These are phyloP conservation scores for Apiotrichum montevideense DNA, from an alignment of 1,284 basidiomycete genomes.

Conservation along the genomic window DNA sequence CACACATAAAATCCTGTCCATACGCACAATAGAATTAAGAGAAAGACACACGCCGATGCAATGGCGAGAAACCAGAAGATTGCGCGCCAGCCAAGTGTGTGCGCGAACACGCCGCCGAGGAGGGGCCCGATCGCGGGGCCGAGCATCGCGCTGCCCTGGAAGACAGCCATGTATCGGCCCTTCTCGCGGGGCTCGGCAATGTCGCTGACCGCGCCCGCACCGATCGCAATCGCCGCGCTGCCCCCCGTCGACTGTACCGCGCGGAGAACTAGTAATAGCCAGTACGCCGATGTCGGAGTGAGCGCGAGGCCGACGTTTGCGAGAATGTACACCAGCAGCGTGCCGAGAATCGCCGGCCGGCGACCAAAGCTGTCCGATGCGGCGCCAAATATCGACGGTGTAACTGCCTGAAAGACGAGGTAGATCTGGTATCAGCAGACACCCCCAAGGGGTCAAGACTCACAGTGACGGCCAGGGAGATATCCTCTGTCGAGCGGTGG, in stretches of 20 bases:
- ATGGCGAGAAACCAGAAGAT: conserved; percentile 38
- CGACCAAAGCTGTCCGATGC: conserved; percentile 36
- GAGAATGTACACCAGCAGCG: conserved; percentile 40
- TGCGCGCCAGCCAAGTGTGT: conserved; percentile 18
- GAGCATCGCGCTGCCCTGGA: conserved; percentile 21
- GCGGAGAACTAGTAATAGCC: conserved; percentile 41
- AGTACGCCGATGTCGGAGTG: conserved; percentile 37
- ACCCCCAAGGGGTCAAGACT: neutral
- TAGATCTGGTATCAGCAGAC: neutral
- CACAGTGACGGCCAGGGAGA: conserved; percentile 42
- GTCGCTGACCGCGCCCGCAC: conserved; percentile 41
- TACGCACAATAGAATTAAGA: too few species aligned
- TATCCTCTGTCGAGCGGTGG: conserved; percentile 27
- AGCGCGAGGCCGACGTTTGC: conserved; percentile 43
- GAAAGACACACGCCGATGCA: neutral
- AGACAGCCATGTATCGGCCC: conserved; percentile 39
- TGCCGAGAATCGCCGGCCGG: conserved; percentile 40
- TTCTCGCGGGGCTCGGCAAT: conserved; percentile 43
- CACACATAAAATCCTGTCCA: too few species aligned
- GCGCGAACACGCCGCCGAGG: conserved; percentile 28
- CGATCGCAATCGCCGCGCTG: conserved; percentile 42
- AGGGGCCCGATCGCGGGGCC: conserved; percentile 20
- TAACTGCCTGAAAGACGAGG: conserved; percentile 27
- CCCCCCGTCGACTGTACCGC: conserved; percentile 43
- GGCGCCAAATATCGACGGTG: conserved; percentile 42